phyloP scores from a whole-genome alignment of 331 rosid genomes.

The Acacia pycnantha region DNA sequence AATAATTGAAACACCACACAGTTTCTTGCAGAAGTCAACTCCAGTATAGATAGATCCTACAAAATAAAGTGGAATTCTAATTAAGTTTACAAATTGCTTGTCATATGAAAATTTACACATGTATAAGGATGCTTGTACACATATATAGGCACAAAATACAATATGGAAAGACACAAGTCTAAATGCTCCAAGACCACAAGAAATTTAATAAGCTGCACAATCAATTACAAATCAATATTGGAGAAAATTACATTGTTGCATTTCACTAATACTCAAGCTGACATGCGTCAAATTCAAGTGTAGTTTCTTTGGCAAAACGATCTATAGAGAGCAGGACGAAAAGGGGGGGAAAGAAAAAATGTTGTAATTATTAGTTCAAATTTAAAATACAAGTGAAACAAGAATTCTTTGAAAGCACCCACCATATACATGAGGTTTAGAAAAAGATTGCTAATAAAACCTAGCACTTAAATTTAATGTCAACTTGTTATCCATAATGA shows the following conservation, averaged over 20 bases:
- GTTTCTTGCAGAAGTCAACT: constrained; percentile 96
- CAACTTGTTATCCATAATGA: neutral
- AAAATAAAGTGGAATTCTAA: constrained; percentile 14
- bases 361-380: neutral
- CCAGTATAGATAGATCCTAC: constrained; percentile 90
- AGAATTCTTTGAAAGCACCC: neutral
- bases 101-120: neutral
- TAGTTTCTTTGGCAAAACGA: neutral
- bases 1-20: constrained; percentile 94
- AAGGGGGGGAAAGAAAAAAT: neutral
- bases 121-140: neutral
- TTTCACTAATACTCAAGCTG: neutral
- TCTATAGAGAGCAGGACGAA: neutral
- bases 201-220: neutral
- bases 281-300: neutral
- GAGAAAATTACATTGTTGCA: neutral
- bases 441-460: neutral
- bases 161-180: neutral
- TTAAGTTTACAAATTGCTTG: neutral
- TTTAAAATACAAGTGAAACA: neutral
- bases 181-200: neutral
- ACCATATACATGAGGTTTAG: neutral
- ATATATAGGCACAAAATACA: neutral
- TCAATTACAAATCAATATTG: neutral
- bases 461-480: neutral